Conservation (phyloP, 768 basidiomycete genomes). For the Tricholoma saponaceum region DNA sequence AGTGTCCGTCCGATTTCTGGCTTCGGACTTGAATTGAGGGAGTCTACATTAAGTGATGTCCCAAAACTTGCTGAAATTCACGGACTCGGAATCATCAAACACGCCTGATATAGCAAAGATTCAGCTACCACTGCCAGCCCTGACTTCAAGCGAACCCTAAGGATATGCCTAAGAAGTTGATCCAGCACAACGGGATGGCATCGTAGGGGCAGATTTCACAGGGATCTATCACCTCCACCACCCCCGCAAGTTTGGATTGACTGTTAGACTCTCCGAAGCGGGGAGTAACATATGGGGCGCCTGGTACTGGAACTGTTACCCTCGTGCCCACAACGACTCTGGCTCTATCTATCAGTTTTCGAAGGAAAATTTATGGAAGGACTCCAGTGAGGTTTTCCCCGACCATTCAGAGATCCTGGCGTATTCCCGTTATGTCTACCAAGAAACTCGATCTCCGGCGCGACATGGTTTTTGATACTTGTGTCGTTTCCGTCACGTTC, state of each 20-base stretch:
- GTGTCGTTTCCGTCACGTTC: constrained; percentile 10
- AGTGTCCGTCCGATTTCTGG: no score
- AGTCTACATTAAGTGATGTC: no score
- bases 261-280: constrained; percentile 11
- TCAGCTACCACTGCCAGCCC: no score
- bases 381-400: constrained; percentile 7
- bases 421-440: constrained; percentile 13
- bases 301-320: constrained; percentile 14
- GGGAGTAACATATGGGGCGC: no score
- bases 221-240: constrained; percentile 6
- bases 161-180: no score
- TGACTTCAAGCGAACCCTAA: no score
- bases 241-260: constrained; percentile 8
- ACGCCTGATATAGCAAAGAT: no score
- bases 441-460: constrained; percentile 9
- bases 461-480: constrained; percentile 11
- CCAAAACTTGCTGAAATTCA: no score
- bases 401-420: constrained; percentile 7
- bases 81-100: no score
- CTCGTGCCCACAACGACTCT: constrained; percentile 13
- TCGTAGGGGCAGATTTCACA: constrained; percentile 8
- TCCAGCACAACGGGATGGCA: no score
- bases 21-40: no score
- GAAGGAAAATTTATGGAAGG: constrained; percentile 9
- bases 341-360: constrained; percentile 13